A percentile compares a stretch with the other conserved stretches of the same genome.
Conservation (phyloP, 106 monocot species). For the Dendrobium catenatum region DNA sequence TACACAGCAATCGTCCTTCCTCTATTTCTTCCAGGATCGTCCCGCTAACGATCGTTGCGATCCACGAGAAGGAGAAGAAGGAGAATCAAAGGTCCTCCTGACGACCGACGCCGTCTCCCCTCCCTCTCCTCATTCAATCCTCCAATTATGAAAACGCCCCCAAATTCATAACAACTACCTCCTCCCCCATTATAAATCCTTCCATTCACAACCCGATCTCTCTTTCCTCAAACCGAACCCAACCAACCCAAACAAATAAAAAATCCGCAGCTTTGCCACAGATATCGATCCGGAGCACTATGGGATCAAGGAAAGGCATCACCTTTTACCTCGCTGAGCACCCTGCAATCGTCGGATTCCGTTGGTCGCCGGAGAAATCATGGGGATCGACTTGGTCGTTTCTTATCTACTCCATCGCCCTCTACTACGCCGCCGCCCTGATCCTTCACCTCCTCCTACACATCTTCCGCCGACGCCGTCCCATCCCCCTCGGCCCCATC, state of each 20-base stretch:
- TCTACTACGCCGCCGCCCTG: slow-evolving; percentile 40
- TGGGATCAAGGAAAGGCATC: slow-evolving; percentile 13
- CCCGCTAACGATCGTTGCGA: too few relatives aligned
- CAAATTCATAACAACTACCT: background rate
- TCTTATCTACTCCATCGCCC: slow-evolving; percentile 53
- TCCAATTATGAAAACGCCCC: background rate
- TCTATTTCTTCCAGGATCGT: too few relatives aligned
- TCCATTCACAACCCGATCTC: background rate
- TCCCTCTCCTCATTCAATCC: background rate
- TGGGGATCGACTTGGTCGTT: slow-evolving; percentile 90
- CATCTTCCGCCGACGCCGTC: slow-evolving; percentile 34
- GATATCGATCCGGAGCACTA: background rate
- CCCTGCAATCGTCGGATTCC: slow-evolving; percentile 87
- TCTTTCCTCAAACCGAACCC: background rate
- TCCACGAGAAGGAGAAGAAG: background rate
- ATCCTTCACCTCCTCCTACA: slow-evolving; percentile 38
- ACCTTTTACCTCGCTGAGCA: slow-evolving; percentile 76
- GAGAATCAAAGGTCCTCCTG: background rate
- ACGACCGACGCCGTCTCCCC: background rate
- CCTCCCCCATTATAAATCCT: background rate
- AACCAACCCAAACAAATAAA: background rate
- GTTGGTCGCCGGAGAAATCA: slow-evolving; percentile 67
- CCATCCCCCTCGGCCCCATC: slow-evolving; percentile 85
- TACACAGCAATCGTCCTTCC: too few relatives aligned
- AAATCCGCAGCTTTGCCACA: background rate